phyloP scores from a whole-genome alignment of 2,329 filamentous ascomycete genomes.

The Trichoderma sp. region DNA sequence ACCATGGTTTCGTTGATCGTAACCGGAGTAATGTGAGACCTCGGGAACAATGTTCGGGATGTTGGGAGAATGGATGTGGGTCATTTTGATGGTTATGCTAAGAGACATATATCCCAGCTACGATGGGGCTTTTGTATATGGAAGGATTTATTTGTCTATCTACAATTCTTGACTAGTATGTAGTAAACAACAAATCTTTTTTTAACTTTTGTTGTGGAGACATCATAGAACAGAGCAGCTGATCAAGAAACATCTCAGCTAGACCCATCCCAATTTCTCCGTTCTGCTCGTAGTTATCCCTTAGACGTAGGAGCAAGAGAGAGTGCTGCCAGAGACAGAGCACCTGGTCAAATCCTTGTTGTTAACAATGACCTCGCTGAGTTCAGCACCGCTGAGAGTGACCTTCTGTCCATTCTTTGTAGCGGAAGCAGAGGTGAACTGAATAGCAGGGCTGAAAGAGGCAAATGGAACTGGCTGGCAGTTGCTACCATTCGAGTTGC shows the following conservation, averaged over 20 bases:
- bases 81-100: neutral
- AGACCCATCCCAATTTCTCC: neutral
- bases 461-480: slow-evolving; percentile 8
- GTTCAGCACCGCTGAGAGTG: neutral
- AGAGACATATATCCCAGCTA: neutral
- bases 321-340: slow-evolving; percentile 7
- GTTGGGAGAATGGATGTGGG: neutral
- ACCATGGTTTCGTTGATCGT: neutral
- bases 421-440: slow-evolving; percentile 2
- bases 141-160: neutral
- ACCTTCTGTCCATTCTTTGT: neutral
- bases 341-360: slow-evolving; percentile 7
- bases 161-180: neutral
- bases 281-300: neutral
- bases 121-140: neutral
- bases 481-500: neutral
- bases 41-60: neutral
- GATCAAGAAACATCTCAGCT: neutral
- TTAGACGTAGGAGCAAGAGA: slow-evolving; percentile 13
- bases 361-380: slow-evolving; percentile 9
- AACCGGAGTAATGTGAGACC: neutral
- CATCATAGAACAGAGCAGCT: neutral
- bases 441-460: slow-evolving; percentile 11
- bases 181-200: neutral
- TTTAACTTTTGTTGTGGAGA: neutral